Percentiles rank a stretch among this genome's conserved stretches.
Conservation (phyloP, 2,329 filamentous ascomycete genomes). For the Alternaria triticimaculans region DNA sequence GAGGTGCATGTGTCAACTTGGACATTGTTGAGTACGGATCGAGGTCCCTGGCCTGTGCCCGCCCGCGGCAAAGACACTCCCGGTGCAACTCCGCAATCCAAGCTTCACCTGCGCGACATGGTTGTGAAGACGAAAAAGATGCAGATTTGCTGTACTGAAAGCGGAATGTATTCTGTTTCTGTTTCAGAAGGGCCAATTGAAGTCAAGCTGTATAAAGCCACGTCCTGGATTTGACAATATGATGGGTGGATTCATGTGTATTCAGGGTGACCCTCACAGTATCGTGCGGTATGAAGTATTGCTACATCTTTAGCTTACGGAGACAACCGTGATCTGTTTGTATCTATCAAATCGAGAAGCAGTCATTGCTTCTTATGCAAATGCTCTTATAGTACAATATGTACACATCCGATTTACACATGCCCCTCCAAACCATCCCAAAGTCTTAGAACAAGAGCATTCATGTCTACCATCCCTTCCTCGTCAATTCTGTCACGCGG, state of each 20-base stretch:
- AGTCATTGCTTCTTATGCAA: background rate
- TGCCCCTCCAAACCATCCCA: background rate
- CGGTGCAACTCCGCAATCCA: constrained; percentile 8
- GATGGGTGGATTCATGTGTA: background rate
- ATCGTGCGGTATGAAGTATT: background rate
- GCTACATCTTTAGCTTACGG: background rate
- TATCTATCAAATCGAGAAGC: background rate
- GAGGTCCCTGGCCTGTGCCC: constrained; percentile 12
- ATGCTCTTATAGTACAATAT: constrained; percentile 4
- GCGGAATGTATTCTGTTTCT: background rate
- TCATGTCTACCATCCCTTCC: constrained; percentile 75
- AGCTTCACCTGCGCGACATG: background rate
- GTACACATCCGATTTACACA: constrained; percentile 2
- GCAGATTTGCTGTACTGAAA: background rate
- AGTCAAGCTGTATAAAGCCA: background rate
- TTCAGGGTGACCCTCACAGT: background rate
- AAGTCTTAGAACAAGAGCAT: background rate
- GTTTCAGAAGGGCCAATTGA: background rate
- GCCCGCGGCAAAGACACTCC: constrained; percentile 3
- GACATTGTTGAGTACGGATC: constrained; percentile 7
- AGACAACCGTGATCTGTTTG: background rate
- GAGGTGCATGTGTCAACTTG: constrained; percentile 13
- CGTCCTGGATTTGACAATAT: background rate
- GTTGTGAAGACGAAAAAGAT: background rate
- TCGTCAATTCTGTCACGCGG: constrained; percentile 72